A percentile compares a stretch with the other conserved stretches of the same genome.
Conservation (phyloP, 2,329 filamentous ascomycete species). For the Phialophora tarda region DNA sequence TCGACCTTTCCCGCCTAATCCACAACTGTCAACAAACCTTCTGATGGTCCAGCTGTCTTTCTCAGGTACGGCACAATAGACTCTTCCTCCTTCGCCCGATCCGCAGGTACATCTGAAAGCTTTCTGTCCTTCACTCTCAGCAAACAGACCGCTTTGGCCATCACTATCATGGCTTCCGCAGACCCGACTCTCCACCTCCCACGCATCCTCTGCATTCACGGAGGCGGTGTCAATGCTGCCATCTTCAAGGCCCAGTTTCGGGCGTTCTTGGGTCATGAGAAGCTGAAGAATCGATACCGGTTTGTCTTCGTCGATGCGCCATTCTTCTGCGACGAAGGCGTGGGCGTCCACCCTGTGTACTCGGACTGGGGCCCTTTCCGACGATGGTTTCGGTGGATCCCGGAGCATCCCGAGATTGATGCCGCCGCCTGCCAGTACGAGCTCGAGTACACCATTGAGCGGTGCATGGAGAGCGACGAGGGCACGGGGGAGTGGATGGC, state of each 20-base stretch:
- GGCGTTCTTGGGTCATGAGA: conserved; percentile 50
- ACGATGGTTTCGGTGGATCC: conserved; percentile 67
- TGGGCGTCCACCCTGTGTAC: conserved; percentile 58
- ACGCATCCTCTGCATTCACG: conserved; percentile 80
- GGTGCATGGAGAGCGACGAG: conserved; percentile 61
- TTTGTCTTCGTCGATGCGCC: conserved; percentile 75
- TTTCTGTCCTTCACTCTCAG: background rate
- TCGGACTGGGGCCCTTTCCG: conserved; percentile 69
- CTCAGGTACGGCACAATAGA: background rate
- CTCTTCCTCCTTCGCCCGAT: background rate
- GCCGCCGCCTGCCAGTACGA: conserved; percentile 50
- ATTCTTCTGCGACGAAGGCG: conserved; percentile 58
- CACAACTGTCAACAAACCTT: background rate
- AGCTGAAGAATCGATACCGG: conserved; percentile 65
- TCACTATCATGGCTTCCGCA: conserved; percentile 20
- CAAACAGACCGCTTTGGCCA: background rate
- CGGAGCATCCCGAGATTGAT: conserved; percentile 61
- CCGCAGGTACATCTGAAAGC: background rate
- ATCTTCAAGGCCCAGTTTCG: conserved; percentile 74
- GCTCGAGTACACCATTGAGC: conserved; percentile 46
- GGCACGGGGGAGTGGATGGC: conserved; percentile 65
- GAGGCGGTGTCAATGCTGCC: conserved; percentile 73
- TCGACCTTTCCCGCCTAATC: background rate
- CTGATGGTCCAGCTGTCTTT: background rate
- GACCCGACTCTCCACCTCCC: conserved; percentile 54